Evolutionary conservation across 2,329 filamentous ascomycete genomes (phyloP).

Genomic region (Colletotrichum theobromicola): DNA sequence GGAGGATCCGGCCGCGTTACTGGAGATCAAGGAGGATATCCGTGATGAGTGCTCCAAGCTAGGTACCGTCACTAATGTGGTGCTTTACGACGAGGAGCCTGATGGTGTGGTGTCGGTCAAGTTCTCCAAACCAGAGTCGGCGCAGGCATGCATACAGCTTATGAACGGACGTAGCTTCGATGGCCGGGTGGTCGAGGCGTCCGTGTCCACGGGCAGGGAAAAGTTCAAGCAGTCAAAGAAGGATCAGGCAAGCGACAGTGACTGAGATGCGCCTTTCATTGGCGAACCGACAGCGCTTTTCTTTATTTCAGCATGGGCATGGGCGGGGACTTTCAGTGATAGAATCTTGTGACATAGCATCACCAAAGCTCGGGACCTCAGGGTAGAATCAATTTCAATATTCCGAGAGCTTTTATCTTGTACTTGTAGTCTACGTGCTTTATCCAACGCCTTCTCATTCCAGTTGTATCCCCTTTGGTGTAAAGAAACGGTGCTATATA

Average conservation of each 20-base stretch:
- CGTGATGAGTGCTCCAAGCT: constrained; percentile 87
- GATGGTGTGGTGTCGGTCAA: constrained; percentile 86
- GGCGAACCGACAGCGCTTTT: constrained; percentile 33
- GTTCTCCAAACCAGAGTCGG: constrained; percentile 75
- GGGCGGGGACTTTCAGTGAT: not conserved
- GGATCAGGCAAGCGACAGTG: constrained; percentile 54
- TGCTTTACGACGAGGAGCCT: constrained; percentile 85
- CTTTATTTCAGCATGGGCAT: not conserved
- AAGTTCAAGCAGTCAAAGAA: constrained; percentile 73
- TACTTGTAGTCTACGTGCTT: not conserved
- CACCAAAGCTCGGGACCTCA: not conserved
- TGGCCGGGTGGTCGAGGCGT: constrained; percentile 73
- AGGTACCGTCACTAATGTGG: constrained; percentile 88
- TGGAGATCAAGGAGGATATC: constrained; percentile 95
- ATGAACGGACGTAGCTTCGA: constrained; percentile 86
- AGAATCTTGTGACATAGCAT: not conserved
- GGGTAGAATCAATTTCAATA: not conserved
- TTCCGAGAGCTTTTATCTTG: not conserved
- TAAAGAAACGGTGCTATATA: not conserved
- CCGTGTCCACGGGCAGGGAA: constrained; percentile 73
- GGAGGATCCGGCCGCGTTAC: constrained; percentile 80
- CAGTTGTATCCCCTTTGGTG: not conserved
- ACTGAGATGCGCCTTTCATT: constrained; percentile 32
- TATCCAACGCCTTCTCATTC: not conserved
- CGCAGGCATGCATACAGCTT: constrained; percentile 71